phyloP scores from a whole-genome alignment of 805 yeast species.

The Pichia californica region DNA sequence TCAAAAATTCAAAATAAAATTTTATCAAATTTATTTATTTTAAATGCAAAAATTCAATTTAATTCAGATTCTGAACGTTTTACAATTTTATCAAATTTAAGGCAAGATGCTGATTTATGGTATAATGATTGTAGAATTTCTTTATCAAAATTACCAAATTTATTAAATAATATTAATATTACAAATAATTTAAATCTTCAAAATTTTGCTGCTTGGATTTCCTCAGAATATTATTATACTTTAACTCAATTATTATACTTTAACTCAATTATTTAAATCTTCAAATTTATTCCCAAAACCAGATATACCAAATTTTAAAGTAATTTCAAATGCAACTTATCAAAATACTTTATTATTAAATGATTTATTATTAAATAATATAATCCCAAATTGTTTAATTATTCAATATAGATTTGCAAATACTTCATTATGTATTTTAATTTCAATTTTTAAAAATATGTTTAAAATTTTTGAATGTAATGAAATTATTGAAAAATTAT shows the following conservation, averaged over 20 bases:
- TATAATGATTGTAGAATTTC: conserved; percentile 20
- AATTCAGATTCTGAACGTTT: conserved; percentile 32
- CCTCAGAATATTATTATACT: conserved; percentile 39
- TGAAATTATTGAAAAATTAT: neutral
- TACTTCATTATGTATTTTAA: neutral
- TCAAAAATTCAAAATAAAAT: conserved; percentile 43
- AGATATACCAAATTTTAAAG: conserved; percentile 30
- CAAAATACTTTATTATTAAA: conserved; percentile 4
- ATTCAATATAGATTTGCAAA: conserved; percentile 36
- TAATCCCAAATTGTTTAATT: neutral
- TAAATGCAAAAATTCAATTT: conserved; percentile 17
- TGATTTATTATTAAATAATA: neutral
- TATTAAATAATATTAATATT: neutral
- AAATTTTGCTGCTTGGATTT: conserved; percentile 32
- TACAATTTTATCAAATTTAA: conserved; percentile 27
- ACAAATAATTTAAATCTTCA: conserved; percentile 18
- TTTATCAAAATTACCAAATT: conserved; percentile 13
- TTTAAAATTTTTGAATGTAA: conserved; percentile 1
- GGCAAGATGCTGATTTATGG: conserved; percentile 35
- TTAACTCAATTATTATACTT: conserved; percentile 40
- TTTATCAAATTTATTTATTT: conserved; percentile 15
- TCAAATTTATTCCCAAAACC: conserved; percentile 43
- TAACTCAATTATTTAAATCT: conserved; percentile 43
- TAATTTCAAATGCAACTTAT: conserved; percentile 9
- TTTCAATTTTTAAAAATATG: conserved; percentile 5